Percentiles rank a stretch among this genome's conserved stretches.
Evolutionary conservation across 768 basidiomycete genomes (phyloP).

Genomic region (Calocybe gangraenosa): DNA sequence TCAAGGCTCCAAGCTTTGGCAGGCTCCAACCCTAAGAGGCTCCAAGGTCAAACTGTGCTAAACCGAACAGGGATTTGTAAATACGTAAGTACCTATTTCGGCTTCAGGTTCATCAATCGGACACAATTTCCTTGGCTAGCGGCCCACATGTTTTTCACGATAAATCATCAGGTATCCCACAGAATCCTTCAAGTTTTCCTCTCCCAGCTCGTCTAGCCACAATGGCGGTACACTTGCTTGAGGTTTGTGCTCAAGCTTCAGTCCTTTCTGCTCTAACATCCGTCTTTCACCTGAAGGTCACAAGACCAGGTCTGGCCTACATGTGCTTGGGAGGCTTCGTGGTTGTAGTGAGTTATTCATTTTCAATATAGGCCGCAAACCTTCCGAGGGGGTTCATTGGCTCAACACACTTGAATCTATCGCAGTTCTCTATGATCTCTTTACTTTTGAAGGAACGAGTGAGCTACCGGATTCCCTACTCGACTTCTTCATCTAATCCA

Average conservation of each 20-base stretch:
- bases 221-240: constrained; percentile 20
- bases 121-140: too few relatives aligned
- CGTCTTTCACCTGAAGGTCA: constrained; percentile 39
- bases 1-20: too few relatives aligned
- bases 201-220: too few relatives aligned
- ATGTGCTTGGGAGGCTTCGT: constrained; percentile 54
- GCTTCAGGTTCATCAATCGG: too few relatives aligned
- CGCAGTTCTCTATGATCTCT: constrained; percentile 80
- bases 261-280: constrained; percentile 11
- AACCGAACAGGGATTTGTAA: too few relatives aligned
- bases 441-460: constrained; percentile 82
- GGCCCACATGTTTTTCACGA: too few relatives aligned
- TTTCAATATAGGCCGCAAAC: background rate
- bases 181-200: too few relatives aligned
- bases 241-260: constrained; percentile 29
- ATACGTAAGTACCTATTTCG: too few relatives aligned
- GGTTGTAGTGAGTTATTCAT: constrained; percentile 11
- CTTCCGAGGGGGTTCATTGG: too few relatives aligned
- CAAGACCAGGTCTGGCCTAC: constrained; percentile 52
- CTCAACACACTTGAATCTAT: background rate
- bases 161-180: too few relatives aligned
- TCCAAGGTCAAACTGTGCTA: too few relatives aligned
- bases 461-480: background rate
- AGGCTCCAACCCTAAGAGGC: too few relatives aligned
- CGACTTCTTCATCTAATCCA: background rate